Percentiles rank a stretch among this genome's conserved stretches.
Conservation (phyloP, 2,329 filamentous ascomycete species). For the Seiridium cupressi region DNA sequence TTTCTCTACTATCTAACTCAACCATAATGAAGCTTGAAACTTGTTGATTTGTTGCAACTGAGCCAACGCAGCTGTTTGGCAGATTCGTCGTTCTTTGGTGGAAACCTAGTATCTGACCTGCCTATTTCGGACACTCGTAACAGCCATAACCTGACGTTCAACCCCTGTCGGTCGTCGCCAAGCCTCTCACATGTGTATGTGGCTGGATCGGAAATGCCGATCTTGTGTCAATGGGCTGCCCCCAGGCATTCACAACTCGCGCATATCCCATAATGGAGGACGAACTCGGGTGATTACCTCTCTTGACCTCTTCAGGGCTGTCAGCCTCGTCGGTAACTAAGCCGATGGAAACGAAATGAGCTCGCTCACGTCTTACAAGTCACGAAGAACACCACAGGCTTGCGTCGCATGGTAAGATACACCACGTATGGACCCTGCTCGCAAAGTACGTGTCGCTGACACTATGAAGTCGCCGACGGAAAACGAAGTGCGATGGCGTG, state of each 20-base stretch:
- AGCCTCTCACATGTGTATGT: not conserved
- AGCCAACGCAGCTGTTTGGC: not conserved
- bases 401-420: slow-evolving; percentile 5
- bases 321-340: not conserved
- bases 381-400: slow-evolving; percentile 4
- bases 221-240: not conserved
- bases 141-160: not conserved
- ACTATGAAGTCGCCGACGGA: slow-evolving; percentile 3
- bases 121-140: not conserved
- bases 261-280: not conserved
- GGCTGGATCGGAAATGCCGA: slow-evolving; percentile 3
- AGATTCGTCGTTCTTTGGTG: not conserved
- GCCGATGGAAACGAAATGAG: slow-evolving; percentile 3
- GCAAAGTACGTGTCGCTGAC: too few species aligned
- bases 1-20: not conserved
- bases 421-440: too few species aligned
- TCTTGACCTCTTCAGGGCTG: not conserved
- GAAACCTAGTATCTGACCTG: not conserved
- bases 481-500: slow-evolving; percentile 6
- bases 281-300: not conserved
- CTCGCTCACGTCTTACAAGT: not conserved
- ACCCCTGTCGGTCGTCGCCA: not conserved
- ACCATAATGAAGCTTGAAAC: not conserved
- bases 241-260: not conserved
- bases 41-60: not conserved